phyloP scores from a whole-genome alignment of 129 eudicot species.

The Helichrysum umbraculigerum region DNA sequence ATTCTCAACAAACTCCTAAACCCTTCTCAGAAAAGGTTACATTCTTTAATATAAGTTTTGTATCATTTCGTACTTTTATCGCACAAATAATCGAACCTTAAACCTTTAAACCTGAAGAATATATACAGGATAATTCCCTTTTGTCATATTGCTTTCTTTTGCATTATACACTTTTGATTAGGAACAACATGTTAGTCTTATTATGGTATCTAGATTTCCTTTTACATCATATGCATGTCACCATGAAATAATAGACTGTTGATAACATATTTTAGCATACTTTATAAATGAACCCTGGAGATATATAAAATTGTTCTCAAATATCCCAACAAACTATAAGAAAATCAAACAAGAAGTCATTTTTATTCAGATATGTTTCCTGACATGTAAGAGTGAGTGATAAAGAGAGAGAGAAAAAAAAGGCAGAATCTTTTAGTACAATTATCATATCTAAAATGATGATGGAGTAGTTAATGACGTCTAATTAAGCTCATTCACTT shows the following conservation, averaged over 20 bases:
- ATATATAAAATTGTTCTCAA: conserved; percentile 28
- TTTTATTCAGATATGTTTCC: conserved; percentile 36
- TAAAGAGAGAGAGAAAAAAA: conserved; percentile 31
- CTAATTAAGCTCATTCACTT: background rate
- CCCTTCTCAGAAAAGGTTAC: conserved; percentile 65
- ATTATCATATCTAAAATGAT: conserved; percentile 10
- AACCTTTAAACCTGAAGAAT: background rate
- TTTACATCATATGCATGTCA: conserved; percentile 18
- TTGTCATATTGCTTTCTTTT: conserved; percentile 17
- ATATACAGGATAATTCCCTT: background rate
- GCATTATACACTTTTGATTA: background rate
- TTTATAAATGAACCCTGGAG: conserved; percentile 23
- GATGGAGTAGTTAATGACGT: background rate
- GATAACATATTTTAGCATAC: background rate
- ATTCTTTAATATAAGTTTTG: background rate
- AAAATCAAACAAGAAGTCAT: conserved; percentile 28
- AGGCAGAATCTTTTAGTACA: conserved; percentile 19
- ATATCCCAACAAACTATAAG: conserved; percentile 55
- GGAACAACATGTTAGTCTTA: conserved; percentile 16
- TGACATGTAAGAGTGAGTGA: conserved; percentile 39
- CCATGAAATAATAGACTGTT: conserved; percentile 8
- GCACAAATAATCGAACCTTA: background rate
- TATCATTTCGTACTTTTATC: conserved; percentile 2
- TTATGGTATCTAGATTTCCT: conserved; percentile 16
- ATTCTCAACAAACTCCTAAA: conserved; percentile 52